phyloP scores from a whole-genome alignment of 2,329 filamentous ascomycete genomes.

The Allantophomopsis cytisporea region DNA sequence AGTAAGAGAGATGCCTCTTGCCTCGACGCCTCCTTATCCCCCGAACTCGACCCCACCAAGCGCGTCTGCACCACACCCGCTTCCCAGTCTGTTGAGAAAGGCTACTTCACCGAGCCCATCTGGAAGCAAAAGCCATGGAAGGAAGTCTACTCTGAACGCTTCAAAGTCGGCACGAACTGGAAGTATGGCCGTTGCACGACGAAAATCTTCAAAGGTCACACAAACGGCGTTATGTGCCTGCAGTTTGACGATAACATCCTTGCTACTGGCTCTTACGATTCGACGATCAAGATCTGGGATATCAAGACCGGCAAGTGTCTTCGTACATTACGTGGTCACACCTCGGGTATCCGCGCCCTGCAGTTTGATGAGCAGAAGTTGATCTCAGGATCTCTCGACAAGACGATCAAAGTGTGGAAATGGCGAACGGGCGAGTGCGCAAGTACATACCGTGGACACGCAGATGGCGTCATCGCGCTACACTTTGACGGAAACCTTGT shows the following conservation, averaged over 20 bases:
- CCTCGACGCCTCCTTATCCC: not conserved
- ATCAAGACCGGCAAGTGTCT: slow-evolving; percentile 77
- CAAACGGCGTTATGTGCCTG: slow-evolving; percentile 63
- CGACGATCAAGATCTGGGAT: slow-evolving; percentile 93
- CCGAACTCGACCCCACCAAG: slow-evolving; percentile 7
- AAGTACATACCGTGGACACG: slow-evolving; percentile 67
- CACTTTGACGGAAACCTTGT: slow-evolving; percentile 78
- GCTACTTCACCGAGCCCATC: slow-evolving; percentile 20
- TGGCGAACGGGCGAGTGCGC: slow-evolving; percentile 85
- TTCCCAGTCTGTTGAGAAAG: slow-evolving; percentile 6
- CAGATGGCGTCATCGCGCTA: slow-evolving; percentile 70
- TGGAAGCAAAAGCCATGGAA: slow-evolving; percentile 68
- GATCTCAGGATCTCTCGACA: slow-evolving; percentile 80
- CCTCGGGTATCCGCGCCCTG: slow-evolving; percentile 69
- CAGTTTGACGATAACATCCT: slow-evolving; percentile 78
- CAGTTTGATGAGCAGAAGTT: slow-evolving; percentile 90
- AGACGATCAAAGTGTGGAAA: slow-evolving; percentile 88
- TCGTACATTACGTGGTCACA: slow-evolving; percentile 74
- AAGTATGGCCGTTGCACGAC: slow-evolving; percentile 83
- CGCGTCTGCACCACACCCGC: slow-evolving; percentile 7
- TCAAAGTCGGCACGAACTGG: slow-evolving; percentile 95
- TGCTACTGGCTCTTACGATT: slow-evolving; percentile 89
- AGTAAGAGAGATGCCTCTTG: slow-evolving; percentile 12
- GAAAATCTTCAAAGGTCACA: slow-evolving; percentile 74
- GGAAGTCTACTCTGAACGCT: slow-evolving; percentile 88